These are phyloP conservation scores for Bromus sterilis DNA, from an alignment of 176 grass and related monocot genomes.

Conservation along the genomic window DNA sequence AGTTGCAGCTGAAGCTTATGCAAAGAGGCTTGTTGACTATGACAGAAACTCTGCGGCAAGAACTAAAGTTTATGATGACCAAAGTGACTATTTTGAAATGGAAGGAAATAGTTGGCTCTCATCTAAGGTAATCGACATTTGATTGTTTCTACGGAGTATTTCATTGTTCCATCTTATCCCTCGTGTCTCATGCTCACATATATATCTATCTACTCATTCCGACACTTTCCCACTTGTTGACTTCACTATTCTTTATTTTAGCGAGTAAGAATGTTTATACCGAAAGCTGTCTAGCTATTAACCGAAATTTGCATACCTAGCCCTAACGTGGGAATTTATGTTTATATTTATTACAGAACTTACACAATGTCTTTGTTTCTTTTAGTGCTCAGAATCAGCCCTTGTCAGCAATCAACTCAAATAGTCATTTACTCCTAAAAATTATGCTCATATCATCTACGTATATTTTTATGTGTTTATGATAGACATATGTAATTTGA, in stretches of 20 bases:
- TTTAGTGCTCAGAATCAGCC: background rate
- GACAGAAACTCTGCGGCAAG: slow-evolving; percentile 85
- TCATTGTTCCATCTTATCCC: background rate
- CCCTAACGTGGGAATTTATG: background rate
- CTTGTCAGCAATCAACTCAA: background rate
- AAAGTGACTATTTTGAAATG: slow-evolving; percentile 98
- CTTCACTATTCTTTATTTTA: background rate
- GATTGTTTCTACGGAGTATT: slow-evolving; percentile 1
- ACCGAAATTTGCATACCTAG: background rate
- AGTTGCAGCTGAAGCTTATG: slow-evolving; percentile 73
- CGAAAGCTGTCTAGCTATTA: background rate
- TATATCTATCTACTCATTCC: background rate
- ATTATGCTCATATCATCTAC: background rate
- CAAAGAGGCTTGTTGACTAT: slow-evolving; percentile 97
- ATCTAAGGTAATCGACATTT: slow-evolving; percentile 47
- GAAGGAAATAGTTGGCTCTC: slow-evolving; percentile 99
- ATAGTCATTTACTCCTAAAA: background rate
- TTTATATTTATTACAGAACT: background rate
- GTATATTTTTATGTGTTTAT: background rate
- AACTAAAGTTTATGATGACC: slow-evolving; percentile 98
- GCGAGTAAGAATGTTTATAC: background rate
- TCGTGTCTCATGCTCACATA: background rate
- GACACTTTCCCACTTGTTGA: background rate
- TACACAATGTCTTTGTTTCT: background rate
- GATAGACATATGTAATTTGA: slow-evolving; percentile 9